These are phyloP conservation scores for Hysterangium stoloniferum DNA, from an alignment of 768 basidiomycete genomes.

Conservation along the genomic window DNA sequence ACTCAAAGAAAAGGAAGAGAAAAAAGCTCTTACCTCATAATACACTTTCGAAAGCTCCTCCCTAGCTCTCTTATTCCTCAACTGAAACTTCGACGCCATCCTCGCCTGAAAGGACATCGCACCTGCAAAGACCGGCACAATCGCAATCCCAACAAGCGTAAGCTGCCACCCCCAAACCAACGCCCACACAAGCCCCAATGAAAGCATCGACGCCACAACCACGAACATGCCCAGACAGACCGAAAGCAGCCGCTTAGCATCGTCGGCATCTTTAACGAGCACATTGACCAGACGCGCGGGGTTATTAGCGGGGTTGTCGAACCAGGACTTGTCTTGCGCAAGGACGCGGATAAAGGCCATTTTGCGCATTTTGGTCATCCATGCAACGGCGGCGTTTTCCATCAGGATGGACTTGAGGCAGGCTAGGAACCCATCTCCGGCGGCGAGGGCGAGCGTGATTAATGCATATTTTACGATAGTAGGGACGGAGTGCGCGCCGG, in stretches of 20 bases:
- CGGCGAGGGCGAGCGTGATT: constrained; percentile 66
- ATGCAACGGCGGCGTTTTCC: constrained; percentile 64
- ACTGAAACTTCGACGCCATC: constrained; percentile 65
- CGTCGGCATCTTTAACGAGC: constrained; percentile 85
- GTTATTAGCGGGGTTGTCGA: constrained; percentile 60
- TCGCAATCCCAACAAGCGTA: constrained; percentile 80
- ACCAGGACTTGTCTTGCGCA: constrained; percentile 79
- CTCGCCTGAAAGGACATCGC: constrained; percentile 68
- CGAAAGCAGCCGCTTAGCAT: constrained; percentile 70
- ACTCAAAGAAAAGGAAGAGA: constrained; percentile 1
- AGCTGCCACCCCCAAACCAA: constrained; percentile 85
- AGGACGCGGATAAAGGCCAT: constrained; percentile 52
- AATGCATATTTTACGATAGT: constrained; percentile 65
- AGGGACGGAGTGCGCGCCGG: constrained; percentile 52
- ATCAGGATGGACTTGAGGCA: constrained; percentile 76
- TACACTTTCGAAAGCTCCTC: constrained; percentile 81
- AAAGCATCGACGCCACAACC: constrained; percentile 75
- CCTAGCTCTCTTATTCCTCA: constrained; percentile 74
- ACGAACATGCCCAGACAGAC: constrained; percentile 62
- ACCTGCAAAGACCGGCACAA: constrained; percentile 76
- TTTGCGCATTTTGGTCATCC: constrained; percentile 63
- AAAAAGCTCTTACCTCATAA: constrained; percentile 58
- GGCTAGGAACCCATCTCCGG: constrained; percentile 65
- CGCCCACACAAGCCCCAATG: constrained; percentile 84
- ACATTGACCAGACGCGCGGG: constrained; percentile 59